phyloP scores from a whole-genome alignment of 768 basidiomycete species.

The Thelephora ganbajun region DNA sequence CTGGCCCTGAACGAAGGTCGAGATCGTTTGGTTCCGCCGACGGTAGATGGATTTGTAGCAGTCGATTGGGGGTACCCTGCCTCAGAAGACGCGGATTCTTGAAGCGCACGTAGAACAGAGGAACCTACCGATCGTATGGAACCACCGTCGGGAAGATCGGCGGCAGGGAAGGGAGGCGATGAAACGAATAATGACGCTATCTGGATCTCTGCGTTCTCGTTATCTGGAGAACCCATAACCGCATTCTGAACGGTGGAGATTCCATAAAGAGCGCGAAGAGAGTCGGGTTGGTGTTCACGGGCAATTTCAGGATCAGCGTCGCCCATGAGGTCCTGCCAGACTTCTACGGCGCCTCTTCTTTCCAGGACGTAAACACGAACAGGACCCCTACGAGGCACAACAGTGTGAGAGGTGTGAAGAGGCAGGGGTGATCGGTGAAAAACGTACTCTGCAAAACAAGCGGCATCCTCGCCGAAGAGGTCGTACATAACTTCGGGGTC shows the following conservation, averaged over 20 bases:
- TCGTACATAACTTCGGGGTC: slow-evolving; percentile 71
- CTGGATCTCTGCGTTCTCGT: slow-evolving; percentile 60
- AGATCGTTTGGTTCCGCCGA: slow-evolving; percentile 26
- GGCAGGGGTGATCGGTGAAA: neutral
- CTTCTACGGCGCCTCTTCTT: slow-evolving; percentile 67
- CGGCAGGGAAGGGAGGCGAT: slow-evolving; percentile 64
- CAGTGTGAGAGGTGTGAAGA: neutral
- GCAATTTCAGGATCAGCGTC: slow-evolving; percentile 46
- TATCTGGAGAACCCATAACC: slow-evolving; percentile 59
- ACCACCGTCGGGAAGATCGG: slow-evolving; percentile 41
- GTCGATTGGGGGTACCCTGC: slow-evolving; percentile 30
- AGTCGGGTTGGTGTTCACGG: slow-evolving; percentile 38
- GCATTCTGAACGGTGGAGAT: slow-evolving; percentile 40
- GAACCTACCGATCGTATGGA: slow-evolving; percentile 31
- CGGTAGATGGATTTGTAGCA: slow-evolving; percentile 27
- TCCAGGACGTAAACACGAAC: slow-evolving; percentile 91
- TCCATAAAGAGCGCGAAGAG: slow-evolving; percentile 62
- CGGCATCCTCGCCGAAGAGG: slow-evolving; percentile 66
- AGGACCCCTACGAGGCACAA: slow-evolving; percentile 39
- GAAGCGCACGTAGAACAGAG: slow-evolving; percentile 31
- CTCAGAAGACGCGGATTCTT: slow-evolving; percentile 15
- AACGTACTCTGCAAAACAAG: slow-evolving; percentile 65
- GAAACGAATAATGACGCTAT: slow-evolving; percentile 70
- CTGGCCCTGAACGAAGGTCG: slow-evolving; percentile 54
- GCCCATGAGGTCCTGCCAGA: slow-evolving; percentile 68